Conservation (phyloP, 331 rosid species). For the Phaseolus coccineus region DNA sequence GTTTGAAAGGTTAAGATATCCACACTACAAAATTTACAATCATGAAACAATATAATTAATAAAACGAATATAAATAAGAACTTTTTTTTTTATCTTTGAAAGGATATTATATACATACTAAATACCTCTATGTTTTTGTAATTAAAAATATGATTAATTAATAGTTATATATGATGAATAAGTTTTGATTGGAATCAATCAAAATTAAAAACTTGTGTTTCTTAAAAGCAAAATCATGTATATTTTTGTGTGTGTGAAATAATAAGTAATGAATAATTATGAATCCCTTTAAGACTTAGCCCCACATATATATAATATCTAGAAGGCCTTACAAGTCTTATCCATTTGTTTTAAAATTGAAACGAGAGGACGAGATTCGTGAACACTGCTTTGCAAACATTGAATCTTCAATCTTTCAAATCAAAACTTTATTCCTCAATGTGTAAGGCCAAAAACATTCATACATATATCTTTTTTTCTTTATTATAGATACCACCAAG, state of each 20-base stretch:
- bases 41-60: too few relatives aligned
- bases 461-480: background rate
- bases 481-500: background rate
- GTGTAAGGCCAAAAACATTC: slow-evolving; percentile 8
- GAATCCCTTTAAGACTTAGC: background rate
- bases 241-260: background rate
- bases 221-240: background rate
- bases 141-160: background rate
- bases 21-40: too few relatives aligned
- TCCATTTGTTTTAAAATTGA: slow-evolving; percentile 36
- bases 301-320: slow-evolving; percentile 3
- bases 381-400: background rate
- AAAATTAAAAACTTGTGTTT: background rate
- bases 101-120: too few relatives aligned
- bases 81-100: too few relatives aligned
- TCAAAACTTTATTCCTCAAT: background rate
- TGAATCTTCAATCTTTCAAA: background rate
- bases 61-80: too few relatives aligned
- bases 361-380: slow-evolving; percentile 28
- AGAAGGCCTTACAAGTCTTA: slow-evolving; percentile 29
- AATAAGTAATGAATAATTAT: background rate
- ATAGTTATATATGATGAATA: background rate
- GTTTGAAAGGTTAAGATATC: too few relatives aligned
- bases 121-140: too few relatives aligned
- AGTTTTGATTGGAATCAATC: too few relatives aligned